Base-by-base conservation (phyloP, 257 asterid genomes). In the Eustoma russellianum region DNA sequence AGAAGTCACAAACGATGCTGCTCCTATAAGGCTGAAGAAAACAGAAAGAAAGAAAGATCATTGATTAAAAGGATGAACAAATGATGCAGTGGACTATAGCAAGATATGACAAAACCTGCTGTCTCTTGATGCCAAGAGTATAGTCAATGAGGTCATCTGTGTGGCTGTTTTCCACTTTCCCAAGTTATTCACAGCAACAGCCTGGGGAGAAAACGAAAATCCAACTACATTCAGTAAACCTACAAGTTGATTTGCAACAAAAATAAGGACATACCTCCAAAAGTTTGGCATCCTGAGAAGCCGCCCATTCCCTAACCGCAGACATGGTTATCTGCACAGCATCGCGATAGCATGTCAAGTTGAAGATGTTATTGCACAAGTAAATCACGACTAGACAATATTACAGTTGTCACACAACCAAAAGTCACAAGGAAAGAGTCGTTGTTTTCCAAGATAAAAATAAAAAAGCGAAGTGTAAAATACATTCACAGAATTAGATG, bases 281-380 rank as follows among this genome's bases (percentile, higher is more conserved):
- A 66, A 92, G 94, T 77, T 78, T 92, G 72, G 66, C 76, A 64
- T 84, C 95, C 66, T 79, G 96, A 59, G 95, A 85, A 63, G 95
- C 93, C 53, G 99, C 99, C 99, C 99, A 92, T 78, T 92, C 99
- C 76, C 99, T 77, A 56, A 92, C 97, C 0, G 97, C 99, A 0
- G 99, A 92, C 99, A 92, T 92, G 57, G 99, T 85, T 72, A 92
- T 92, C 99, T 91, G 47, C 71, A 77, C 46, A 63, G 52, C 13
- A 50, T 33, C 11, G 59, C 47, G 38, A 34, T 47, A 53, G 15
- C 40, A 1, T 24, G 30, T 14, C 41, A 40, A 52, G 41, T 50
- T 16, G 24, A 40, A 46, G 50, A 46, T 9, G 45, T 18, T 18
- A 7, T 17, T 24, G 33, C 15, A 45, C 35, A 24, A 24, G 30